Evolutionary conservation across 148 eudicot species (phyloP), one percentile per base, ranked within the genome.

Genomic region (Limonium bicolor): DNA sequence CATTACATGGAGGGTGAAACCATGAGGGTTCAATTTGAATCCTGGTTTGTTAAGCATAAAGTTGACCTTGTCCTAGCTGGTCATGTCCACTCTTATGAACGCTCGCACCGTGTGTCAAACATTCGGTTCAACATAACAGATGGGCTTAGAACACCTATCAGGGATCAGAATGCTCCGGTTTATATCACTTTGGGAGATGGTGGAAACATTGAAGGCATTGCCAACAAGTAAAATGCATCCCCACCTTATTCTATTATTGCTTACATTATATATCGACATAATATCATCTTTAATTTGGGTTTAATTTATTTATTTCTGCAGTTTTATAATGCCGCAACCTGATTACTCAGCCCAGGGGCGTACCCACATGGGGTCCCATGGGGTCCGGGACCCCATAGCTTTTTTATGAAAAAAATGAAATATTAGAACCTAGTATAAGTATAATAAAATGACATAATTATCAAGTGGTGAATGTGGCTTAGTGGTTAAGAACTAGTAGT

Each of bases 131-230:
- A 68, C 60, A 62, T 78, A 51, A 64, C 70, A 13, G 54, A 70
- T 36, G 70, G 77, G 24, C 27, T 58, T 16, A 48, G 74, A 36
- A 27, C 43, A n/a, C 86, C 77, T 1, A 48, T 67, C 3, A 65
- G 46, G 13, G 78, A 78, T 26, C 9, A 61, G 41, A 61, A 67
- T n/a, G 81, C 81, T 17, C 86, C 77, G 0, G 61, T 71, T 2
- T 68, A 74, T 61, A 35, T 78, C 4, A 70, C 69, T 0, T 23
- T 78, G 9, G 86, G 86, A 4, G 80, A 78, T 65, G 86, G 80
- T 22, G 86, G 80, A 34, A 78, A 78, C 36, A 67, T 66, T 16
- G 86, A 78, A 58, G 86, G 80, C 44, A 17, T 70, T 16, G 80
- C 80, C 14, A 36, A 54, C 26, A 44, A 30, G 76, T 77, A 52